These are phyloP conservation scores for Xerocomus subilludens DNA, from an alignment of 1,284 basidiomycete genomes.

Conservation along the genomic window DNA sequence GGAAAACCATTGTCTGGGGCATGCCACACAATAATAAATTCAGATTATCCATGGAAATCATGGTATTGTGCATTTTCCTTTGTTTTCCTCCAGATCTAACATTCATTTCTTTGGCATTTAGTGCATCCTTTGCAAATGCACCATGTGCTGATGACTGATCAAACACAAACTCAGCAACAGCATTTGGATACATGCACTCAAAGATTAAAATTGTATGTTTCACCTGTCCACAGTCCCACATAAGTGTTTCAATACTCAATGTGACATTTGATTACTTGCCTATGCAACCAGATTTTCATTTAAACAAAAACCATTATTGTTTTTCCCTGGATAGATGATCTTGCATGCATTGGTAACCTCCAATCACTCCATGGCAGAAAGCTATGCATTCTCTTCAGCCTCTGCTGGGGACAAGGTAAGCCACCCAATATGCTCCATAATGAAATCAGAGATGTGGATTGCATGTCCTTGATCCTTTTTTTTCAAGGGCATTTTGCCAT, in stretches of 20 bases:
- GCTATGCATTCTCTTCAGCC: neutral
- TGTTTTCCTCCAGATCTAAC: slow-evolving; percentile 19
- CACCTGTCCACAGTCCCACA: slow-evolving; percentile 19
- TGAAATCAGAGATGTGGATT: slow-evolving; percentile 1
- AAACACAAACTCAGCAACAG: slow-evolving; percentile 20
- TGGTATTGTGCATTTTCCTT: neutral
- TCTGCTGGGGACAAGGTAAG: neutral
- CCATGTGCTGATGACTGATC: slow-evolving; percentile 23
- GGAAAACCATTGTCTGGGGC: slow-evolving; percentile 15
- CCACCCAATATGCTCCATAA: neutral
- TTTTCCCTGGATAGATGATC: slow-evolving; percentile 23
- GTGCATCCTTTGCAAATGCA: slow-evolving; percentile 15
- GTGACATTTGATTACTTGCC: slow-evolving; percentile 27
- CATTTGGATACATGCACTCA: slow-evolving; percentile 20
- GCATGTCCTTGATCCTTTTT: slow-evolving; percentile 6
- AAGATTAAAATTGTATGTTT: slow-evolving; percentile 10
- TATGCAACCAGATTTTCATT: slow-evolving; percentile 41
- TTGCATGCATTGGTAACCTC: neutral
- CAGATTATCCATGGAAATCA: slow-evolving; percentile 15
- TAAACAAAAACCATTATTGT: slow-evolving; percentile 24
- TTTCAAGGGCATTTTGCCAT: neutral
- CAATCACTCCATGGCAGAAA: neutral
- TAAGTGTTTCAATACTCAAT: neutral
- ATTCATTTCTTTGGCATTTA: slow-evolving; percentile 32
- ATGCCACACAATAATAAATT: neutral